A percentile compares a stretch with the other conserved stretches of the same genome.
phyloP scores from a whole-genome alignment of 1,139 yeast species.

The Pichia inconspicua region DNA sequence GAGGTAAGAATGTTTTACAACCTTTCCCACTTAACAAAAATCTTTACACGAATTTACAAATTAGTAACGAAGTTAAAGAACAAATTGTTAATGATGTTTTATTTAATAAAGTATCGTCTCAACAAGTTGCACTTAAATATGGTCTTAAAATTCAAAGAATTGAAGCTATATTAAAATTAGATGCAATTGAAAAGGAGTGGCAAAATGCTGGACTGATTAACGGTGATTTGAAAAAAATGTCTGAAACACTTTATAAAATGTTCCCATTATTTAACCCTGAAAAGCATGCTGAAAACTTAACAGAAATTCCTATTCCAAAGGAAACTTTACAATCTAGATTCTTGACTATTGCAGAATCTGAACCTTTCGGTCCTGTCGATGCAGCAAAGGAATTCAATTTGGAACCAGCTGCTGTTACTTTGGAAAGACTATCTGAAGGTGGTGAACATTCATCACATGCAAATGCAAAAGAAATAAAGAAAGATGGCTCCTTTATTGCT shows the following conservation, averaged over 20 bases:
- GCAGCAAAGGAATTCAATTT: slow-evolving; percentile 82
- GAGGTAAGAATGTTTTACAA: slow-evolving; percentile 31
- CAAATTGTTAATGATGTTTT: slow-evolving; percentile 53
- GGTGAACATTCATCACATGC: slow-evolving; percentile 37
- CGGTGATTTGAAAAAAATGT: slow-evolving; percentile 48
- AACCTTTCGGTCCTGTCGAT: slow-evolving; percentile 95
- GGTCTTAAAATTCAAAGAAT: slow-evolving; percentile 79
- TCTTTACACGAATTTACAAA: slow-evolving; percentile 58
- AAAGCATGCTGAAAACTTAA: slow-evolving; percentile 54
- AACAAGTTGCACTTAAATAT: slow-evolving; percentile 70
- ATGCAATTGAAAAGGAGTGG: slow-evolving; percentile 57
- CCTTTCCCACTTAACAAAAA: slow-evolving; percentile 77
- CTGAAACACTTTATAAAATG: slow-evolving; percentile 63
- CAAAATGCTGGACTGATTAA: slow-evolving; percentile 43
- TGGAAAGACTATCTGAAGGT: slow-evolving; percentile 55
- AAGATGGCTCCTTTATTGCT: slow-evolving; percentile 35
- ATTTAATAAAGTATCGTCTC: slow-evolving; percentile 47
- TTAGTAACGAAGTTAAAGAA: slow-evolving; percentile 51
- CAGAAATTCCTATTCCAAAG: slow-evolving; percentile 91
- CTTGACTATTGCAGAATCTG: slow-evolving; percentile 84
- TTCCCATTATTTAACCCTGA: slow-evolving; percentile 60
- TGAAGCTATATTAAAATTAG: slow-evolving; percentile 72
- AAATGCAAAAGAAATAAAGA: slow-evolving; percentile 10
- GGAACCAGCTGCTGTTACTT: slow-evolving; percentile 76
- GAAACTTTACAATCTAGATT: slow-evolving; percentile 79